A percentile compares a stretch with the other conserved stretches of the same genome.
Conservation (phyloP, 169 alveolate genomes). For the Perkinsus olseni region DNA sequence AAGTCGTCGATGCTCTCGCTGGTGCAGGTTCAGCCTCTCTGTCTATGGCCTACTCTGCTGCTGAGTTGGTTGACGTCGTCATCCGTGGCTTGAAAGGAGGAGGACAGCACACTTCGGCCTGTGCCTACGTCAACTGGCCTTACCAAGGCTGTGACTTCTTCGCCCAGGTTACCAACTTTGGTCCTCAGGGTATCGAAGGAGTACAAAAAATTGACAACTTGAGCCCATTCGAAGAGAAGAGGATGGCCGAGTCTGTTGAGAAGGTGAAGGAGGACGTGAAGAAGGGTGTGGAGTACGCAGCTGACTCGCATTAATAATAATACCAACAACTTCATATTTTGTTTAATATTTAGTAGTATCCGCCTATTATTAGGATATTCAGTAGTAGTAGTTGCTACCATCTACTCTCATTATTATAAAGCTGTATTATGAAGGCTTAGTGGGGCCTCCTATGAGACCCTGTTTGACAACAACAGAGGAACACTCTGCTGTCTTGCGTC, state of each 20-base stretch:
- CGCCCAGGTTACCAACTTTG: neutral
- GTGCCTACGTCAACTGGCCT: neutral
- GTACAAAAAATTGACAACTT: neutral
- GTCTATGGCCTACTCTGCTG: slow-evolving; percentile 17
- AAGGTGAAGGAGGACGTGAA: neutral
- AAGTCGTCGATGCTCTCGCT: slow-evolving; percentile 11
- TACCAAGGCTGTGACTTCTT: neutral
- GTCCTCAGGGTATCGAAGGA: neutral
- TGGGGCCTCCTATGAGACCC: neutral
- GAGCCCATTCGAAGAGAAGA: neutral
- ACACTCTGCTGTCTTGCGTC: too few species aligned
- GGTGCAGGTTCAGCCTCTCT: slow-evolving; percentile 16
- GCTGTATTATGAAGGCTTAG: neutral
- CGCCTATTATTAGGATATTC: neutral
- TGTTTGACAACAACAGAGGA: too few species aligned
- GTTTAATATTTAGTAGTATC: too few species aligned
- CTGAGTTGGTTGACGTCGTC: slow-evolving; percentile 1
- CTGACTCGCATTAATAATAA: neutral
- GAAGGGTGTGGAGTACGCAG: neutral
- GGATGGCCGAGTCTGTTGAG: neutral
- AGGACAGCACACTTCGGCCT: neutral
- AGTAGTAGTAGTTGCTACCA: too few species aligned
- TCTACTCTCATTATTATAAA: neutral
- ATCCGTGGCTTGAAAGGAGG: neutral
- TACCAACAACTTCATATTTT: neutral